A percentile compares a stretch with the other conserved stretches of the same genome.
Conservation (phyloP, 2,329 filamentous ascomycete genomes). For the Neofusicoccum laricinum region DNA sequence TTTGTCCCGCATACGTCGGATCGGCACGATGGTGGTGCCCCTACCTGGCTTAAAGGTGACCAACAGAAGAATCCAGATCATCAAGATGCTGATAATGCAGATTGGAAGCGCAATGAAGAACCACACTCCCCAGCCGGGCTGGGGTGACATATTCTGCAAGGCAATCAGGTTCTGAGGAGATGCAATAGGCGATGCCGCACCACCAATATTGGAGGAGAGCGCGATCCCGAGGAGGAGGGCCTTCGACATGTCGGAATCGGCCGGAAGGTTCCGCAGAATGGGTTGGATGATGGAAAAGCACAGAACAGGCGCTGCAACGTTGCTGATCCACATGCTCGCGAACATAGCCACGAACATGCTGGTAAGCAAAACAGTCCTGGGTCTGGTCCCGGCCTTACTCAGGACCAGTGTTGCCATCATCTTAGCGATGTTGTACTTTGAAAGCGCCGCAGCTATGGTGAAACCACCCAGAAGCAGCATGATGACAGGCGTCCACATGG, state of each 20-base stretch:
- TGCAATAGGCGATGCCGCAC: constrained; percentile 93
- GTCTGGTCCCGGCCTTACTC: constrained; percentile 91
- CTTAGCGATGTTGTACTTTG: constrained; percentile 97
- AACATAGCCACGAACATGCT: constrained; percentile 99
- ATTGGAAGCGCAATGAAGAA: constrained; percentile 95
- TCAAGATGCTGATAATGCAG: constrained; percentile 78
- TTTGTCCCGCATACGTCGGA: constrained; percentile 81
- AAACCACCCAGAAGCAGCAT: constrained; percentile 97
- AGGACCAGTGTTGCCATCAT: constrained; percentile 94
- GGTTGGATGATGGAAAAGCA: constrained; percentile 98
- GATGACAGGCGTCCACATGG: constrained; percentile 99
- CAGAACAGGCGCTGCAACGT: constrained; percentile 92
- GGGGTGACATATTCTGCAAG: constrained; percentile 88
- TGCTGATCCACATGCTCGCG: constrained; percentile 98
- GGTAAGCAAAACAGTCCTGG: constrained; percentile 84
- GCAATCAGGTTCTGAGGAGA: constrained; percentile 98
- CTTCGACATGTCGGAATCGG: constrained; percentile 90
- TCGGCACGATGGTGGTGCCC: constrained; percentile 86
- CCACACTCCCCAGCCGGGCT: constrained; percentile 92
- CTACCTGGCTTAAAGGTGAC: constrained; percentile 80
- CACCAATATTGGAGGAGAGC: constrained; percentile 90
- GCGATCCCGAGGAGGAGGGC: constrained; percentile 94
- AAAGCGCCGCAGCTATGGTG: constrained; percentile 89
- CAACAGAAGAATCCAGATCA: constrained; percentile 87
- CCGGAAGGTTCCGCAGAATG: constrained; percentile 86